Base-by-base conservation (phyloP, 768 basidiomycete species). In the Pulveroboletus ravenelii region DNA sequence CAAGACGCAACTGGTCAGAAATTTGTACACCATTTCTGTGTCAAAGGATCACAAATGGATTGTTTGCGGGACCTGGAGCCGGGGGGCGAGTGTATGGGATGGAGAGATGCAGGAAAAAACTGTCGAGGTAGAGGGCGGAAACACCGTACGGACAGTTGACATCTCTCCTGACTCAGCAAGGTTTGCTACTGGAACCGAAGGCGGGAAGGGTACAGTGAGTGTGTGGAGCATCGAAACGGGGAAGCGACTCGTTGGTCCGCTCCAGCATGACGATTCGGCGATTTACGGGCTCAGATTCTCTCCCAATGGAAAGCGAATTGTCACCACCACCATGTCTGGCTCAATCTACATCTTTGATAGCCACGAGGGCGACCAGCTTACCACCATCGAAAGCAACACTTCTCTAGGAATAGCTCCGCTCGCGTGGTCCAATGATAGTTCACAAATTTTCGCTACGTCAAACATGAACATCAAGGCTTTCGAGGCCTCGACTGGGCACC, bases 221-320 rank as follows among this genome's bases (percentile, higher is more conserved):
- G 8, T n/a, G 15, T n/a, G 35, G 35, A n/a, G 20, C 4, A 23
- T 4, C 10, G 9, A 13, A 23, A 15, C 20, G 20, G 32, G 14
- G 32, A 15, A 34, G 32, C 32, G 32, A 15, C 39, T 40, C 18
- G 7, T 40, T 23, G 39, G 39, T 18, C 39, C 39, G 10, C 39
- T 40, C 39, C 1, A 5, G 12, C 20, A 23, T 4, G 10, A 6
- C 27, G 9, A 6, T 1, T 2, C 0, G 1, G 9, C n/a, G n/a
- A n/a, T 29, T 15, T 9, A 9, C 25, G 39, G 39, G 7, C 25
- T 40, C 39, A 40, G 5, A 4, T 40, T 40, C 23, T 40, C 39
- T 0, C 39, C 39, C 3, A 6, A 25, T 15, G 39, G 39, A 3
- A 14, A 41, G 9, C 23, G 3, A 6, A 14, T 25, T 23, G 40